phyloP scores from a whole-genome alignment of 2,329 filamentous ascomycete species.

The Xylariaceae sp. region DNA sequence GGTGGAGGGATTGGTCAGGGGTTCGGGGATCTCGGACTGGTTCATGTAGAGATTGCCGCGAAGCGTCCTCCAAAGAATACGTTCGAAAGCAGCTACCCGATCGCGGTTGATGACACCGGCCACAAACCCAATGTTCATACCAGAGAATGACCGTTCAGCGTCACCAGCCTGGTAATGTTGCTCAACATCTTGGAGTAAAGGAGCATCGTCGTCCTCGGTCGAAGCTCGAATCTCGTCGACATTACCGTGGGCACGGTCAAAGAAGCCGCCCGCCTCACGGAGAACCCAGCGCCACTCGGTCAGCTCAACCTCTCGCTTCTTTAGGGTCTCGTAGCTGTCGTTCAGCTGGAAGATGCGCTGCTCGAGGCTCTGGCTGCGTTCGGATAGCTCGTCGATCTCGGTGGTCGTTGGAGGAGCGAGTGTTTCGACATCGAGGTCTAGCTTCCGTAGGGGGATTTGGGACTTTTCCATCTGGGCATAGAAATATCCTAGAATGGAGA shows the following conservation, averaged over 20 bases:
- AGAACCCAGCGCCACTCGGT: conserved; percentile 99
- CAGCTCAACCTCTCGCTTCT: conserved; percentile 95
- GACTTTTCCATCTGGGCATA: conserved; percentile 94
- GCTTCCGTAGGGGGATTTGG: conserved; percentile 80
- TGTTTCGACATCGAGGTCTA: conserved; percentile 86
- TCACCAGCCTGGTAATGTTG: conserved; percentile 71
- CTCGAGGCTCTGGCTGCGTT: conserved; percentile 90
- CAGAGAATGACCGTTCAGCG: conserved; percentile 84
- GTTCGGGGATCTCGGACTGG: conserved; percentile 95
- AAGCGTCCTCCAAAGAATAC: conserved; percentile 95
- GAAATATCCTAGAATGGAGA: conserved; percentile 78
- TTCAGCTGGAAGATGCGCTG: conserved; percentile 89
- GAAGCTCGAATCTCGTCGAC: conserved; percentile 96
- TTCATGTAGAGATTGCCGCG: conserved; percentile 99
- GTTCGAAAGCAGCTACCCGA: conserved; percentile 91
- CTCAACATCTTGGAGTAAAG: conserved; percentile 89
- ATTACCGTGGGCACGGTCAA: conserved; percentile 92
- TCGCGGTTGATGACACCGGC: conserved; percentile 94
- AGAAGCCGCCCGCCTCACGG: conserved; percentile 94
- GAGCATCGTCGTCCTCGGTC: conserved; percentile 87
- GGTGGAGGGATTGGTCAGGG: conserved; percentile 86
- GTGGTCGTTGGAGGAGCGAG: conserved; percentile 86
- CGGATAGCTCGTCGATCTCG: conserved; percentile 94
- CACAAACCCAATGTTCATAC: conserved; percentile 99
- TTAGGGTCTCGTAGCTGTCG: conserved; percentile 97